Evolutionary conservation across 345 rosid genomes (phyloP).

Genomic region (Microcos paniculata): DNA sequence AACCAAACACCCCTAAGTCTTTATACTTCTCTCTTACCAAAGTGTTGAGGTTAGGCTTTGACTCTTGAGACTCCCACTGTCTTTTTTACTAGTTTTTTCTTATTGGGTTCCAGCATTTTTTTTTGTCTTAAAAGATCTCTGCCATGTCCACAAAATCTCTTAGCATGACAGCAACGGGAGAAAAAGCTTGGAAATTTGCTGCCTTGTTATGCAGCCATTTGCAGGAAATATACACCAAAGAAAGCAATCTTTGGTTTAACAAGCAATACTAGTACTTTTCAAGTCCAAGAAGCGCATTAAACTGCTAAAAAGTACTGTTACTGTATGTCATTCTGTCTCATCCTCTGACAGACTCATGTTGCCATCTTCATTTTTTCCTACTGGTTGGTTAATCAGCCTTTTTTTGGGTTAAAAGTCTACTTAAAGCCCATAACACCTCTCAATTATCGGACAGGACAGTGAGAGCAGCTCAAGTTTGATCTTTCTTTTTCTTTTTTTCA

Average conservation of each 20-base stretch:
- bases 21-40: background rate
- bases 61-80: background rate
- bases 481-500: background rate
- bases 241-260: slow-evolving; percentile 4
- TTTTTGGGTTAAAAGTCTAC: background rate
- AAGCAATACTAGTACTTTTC: too few relatives aligned
- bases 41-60: slow-evolving; percentile 1
- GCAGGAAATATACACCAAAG: background rate
- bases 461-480: background rate
- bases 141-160: background rate
- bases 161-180: slow-evolving; percentile 13
- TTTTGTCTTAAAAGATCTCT: slow-evolving; percentile 10
- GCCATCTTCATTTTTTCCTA: background rate
- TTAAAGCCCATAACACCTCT: slow-evolving; percentile 3
- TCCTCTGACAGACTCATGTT: slow-evolving; percentile 4
- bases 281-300: too few relatives aligned
- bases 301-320: background rate
- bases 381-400: background rate
- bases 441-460: background rate
- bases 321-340: slow-evolving; percentile 21
- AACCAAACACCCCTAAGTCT: too few relatives aligned
- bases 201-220: slow-evolving; percentile 1
- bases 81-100: background rate
- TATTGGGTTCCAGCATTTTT: background rate
- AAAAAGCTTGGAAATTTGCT: slow-evolving; percentile 15